Evolutionary conservation across 495 filamentous ascomycete genomes (phyloP).

Genomic region (Durotheca rogersii): DNA sequence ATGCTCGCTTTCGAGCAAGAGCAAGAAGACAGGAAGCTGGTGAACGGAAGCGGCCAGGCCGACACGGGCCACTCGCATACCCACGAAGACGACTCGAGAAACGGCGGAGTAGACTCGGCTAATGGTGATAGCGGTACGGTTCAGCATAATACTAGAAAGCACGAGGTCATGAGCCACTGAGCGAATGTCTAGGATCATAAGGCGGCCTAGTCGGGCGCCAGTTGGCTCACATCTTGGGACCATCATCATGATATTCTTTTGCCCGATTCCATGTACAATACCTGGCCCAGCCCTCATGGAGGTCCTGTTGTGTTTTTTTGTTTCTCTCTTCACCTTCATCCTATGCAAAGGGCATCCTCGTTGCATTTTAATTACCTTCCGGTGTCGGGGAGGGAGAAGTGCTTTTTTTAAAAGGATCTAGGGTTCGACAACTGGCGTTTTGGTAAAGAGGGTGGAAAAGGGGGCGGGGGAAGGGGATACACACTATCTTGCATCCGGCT

Average conservation of each 20-base stretch:
- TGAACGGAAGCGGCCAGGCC: conserved; percentile 13
- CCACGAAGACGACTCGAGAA: conserved; percentile 3
- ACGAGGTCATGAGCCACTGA: conserved; percentile 39
- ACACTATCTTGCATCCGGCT: conserved; percentile 14
- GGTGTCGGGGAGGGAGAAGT: conserved; percentile 15
- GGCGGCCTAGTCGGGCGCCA: conserved; percentile 1
- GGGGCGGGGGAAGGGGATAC: background rate
- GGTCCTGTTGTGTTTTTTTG: conserved; percentile 7
- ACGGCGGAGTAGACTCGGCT: conserved; percentile 3
- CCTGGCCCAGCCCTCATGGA: conserved; percentile 6
- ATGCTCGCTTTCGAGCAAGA: conserved; percentile 36
- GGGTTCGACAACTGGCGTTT: conserved; percentile 20
- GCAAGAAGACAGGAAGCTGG: conserved; percentile 25
- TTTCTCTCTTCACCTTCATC: background rate
- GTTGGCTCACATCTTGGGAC: background rate
- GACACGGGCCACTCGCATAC: conserved; percentile 1
- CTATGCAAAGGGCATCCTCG: conserved; percentile 11
- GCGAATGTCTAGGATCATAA: background rate
- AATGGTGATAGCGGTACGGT: conserved; percentile 5
- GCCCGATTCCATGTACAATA: conserved; percentile 1
- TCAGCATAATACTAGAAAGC: conserved; percentile 25
- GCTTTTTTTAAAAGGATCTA: conserved; percentile 12
- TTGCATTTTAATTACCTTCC: conserved; percentile 30
- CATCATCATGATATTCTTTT: background rate
- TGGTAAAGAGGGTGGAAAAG: conserved; percentile 3